A percentile compares a stretch with the other conserved stretches of the same genome.
Conservation (phyloP, 345 rosid species). For the Citrus maxima region DNA sequence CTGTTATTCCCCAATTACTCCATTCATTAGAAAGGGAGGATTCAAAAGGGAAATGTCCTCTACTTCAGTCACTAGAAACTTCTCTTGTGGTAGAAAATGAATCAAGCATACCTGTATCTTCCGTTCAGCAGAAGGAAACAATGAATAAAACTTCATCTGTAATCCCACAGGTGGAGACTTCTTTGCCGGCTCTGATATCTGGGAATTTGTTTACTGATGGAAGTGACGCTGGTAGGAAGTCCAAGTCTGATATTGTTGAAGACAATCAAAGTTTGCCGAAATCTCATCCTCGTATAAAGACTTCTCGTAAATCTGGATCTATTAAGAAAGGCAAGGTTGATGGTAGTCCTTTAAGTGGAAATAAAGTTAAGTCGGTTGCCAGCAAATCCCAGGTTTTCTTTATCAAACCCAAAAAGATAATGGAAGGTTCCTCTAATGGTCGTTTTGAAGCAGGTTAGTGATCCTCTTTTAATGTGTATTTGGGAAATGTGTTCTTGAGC, state of each 20-base stretch:
- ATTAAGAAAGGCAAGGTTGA: slow-evolving; percentile 56
- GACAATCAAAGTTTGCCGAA: slow-evolving; percentile 45
- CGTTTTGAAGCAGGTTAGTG: slow-evolving; percentile 83
- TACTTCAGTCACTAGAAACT: slow-evolving; percentile 31
- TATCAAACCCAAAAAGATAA: slow-evolving; percentile 53
- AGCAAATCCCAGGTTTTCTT: slow-evolving; percentile 48
- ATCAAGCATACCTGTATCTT: slow-evolving; percentile 20
- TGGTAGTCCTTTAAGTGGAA: slow-evolving; percentile 32
- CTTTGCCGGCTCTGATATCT: slow-evolving; percentile 25
- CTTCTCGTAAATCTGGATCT: slow-evolving; percentile 45
- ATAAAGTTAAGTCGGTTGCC: slow-evolving; percentile 48
- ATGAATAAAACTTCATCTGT: slow-evolving; percentile 19
- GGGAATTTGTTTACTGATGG: slow-evolving; percentile 38
- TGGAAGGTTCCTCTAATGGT: slow-evolving; percentile 58
- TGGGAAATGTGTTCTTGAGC: background rate
- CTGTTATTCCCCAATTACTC: slow-evolving; percentile 25
- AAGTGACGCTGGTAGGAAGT: slow-evolving; percentile 32
- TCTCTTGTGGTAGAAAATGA: slow-evolving; percentile 25
- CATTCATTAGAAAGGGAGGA: slow-evolving; percentile 33
- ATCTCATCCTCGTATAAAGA: slow-evolving; percentile 55
- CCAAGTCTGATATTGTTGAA: slow-evolving; percentile 41
- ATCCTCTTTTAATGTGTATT: background rate
- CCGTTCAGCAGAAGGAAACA: slow-evolving; percentile 38
- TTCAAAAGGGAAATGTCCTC: slow-evolving; percentile 24
- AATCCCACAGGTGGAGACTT: slow-evolving; percentile 18